Evolutionary conservation across 768 basidiomycete genomes (phyloP).

Genomic region (Russula sp.): DNA sequence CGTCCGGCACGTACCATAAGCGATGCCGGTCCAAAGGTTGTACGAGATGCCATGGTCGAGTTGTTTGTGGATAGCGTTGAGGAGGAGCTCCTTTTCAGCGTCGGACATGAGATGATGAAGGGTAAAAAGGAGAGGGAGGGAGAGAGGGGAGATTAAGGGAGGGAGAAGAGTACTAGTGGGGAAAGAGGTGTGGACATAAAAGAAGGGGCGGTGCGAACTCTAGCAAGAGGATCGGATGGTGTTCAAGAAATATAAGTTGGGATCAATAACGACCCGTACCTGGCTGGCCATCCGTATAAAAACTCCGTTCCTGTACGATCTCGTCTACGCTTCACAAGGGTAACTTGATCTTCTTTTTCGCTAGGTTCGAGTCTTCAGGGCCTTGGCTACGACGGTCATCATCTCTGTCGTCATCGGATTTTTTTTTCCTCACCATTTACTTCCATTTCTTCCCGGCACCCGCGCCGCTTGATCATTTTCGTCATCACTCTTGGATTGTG

Average conservation of each 20-base stretch:
- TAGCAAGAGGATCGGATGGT: not conserved
- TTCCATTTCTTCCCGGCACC: too few relatives aligned
- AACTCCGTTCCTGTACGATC: too few relatives aligned
- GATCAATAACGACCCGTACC: not conserved
- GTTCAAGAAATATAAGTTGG: not conserved
- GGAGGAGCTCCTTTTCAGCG: not conserved
- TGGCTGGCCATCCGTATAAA: not conserved
- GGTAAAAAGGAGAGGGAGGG: not conserved
- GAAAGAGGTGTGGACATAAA: not conserved
- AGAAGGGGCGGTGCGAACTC: not conserved
- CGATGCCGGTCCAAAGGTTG: conserved; percentile 23
- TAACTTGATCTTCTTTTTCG: too few relatives aligned
- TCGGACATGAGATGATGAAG: conserved; percentile 12
- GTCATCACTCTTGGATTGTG: too few relatives aligned
- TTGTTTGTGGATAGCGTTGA: conserved; percentile 3
- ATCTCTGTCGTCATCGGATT: too few relatives aligned
- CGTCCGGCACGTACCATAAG: conserved; percentile 13
- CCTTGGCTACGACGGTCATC: too few relatives aligned
- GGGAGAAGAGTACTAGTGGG: not conserved
- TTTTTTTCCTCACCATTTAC: too few relatives aligned
- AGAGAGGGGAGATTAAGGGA: not conserved
- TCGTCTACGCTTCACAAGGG: too few relatives aligned
- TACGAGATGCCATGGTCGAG: conserved; percentile 16
- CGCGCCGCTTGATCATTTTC: too few relatives aligned
- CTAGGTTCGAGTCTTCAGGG: too few relatives aligned